Conservation (phyloP, 1,284 basidiomycete species). For the Ceratobasidium sp. region DNA sequence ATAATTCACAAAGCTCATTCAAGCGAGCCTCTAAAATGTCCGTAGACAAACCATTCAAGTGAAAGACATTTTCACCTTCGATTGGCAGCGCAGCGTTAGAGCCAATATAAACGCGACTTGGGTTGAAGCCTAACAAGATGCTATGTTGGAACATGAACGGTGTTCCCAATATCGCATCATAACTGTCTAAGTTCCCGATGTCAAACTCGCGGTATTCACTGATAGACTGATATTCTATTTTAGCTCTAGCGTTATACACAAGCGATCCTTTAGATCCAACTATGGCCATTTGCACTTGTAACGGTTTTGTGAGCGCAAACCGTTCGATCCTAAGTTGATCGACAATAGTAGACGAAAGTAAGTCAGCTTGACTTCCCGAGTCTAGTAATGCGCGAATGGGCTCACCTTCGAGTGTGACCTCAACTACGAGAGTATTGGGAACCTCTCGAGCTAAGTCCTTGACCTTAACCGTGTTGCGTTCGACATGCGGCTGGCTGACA, state of each 20-base stretch:
- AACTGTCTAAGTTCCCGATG: conserved; percentile 56
- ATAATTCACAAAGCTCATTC: background rate
- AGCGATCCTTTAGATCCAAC: conserved; percentile 12
- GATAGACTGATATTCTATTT: conserved; percentile 24
- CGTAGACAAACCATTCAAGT: too few relatives aligned
- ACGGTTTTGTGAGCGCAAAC: conserved; percentile 28
- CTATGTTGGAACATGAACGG: conserved; percentile 48
- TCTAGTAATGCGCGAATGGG: conserved; percentile 50
- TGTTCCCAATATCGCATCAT: conserved; percentile 56
- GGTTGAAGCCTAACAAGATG: too few relatives aligned
- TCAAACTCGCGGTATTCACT: conserved; percentile 53
- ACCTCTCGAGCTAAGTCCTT: conserved; percentile 1
- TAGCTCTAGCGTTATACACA: background rate
- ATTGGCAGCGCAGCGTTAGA: too few relatives aligned
- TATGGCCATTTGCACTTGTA: conserved; percentile 24
- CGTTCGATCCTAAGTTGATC: conserved; percentile 40
- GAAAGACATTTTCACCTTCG: too few relatives aligned
- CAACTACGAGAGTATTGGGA: background rate
- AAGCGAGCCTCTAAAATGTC: too few relatives aligned
- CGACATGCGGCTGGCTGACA: conserved; percentile 51
- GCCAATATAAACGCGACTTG: too few relatives aligned
- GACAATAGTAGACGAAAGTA: conserved; percentile 42
- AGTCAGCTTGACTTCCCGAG: conserved; percentile 49
- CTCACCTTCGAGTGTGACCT: conserved; percentile 2
- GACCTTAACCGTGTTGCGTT: conserved; percentile 1